A percentile compares a stretch with the other conserved stretches of the same genome.
Evolutionary conservation across 2,329 filamentous ascomycete species (phyloP).

Genomic region (Pyrenophora teres): DNA sequence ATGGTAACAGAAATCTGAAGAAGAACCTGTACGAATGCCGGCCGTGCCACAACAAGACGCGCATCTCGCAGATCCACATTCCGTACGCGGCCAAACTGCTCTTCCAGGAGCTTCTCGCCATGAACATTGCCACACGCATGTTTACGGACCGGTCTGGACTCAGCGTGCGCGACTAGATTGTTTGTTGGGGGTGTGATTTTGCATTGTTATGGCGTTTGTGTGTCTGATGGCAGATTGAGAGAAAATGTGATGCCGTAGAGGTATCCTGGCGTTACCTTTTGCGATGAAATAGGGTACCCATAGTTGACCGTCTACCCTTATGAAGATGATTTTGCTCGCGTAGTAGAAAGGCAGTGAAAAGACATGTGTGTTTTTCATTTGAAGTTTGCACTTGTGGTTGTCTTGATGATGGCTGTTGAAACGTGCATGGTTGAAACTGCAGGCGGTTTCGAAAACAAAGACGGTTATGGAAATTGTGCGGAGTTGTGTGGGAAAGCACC

Average conservation of each 20-base stretch:
- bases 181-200: neutral
- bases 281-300: no score
- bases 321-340: no score
- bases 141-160: constrained; percentile 85
- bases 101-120: constrained; percentile 96
- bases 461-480: no score
- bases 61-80: constrained; percentile 96
- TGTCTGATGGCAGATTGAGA: neutral
- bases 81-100: constrained; percentile 97
- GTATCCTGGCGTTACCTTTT: no score
- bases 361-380: no score
- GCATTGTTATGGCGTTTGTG: constrained; percentile 2
- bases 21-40: constrained; percentile 96
- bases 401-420: no score
- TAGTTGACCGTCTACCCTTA: no score
- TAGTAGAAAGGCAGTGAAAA: no score
- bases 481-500: no score
- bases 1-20: constrained; percentile 73
- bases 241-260: neutral
- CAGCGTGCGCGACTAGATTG: constrained; percentile 61
- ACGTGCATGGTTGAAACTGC: no score
- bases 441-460: no score
- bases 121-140: constrained; percentile 98
- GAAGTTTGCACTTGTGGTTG: no score
- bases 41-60: constrained; percentile 98